Base-by-base conservation (phyloP, 2,329 filamentous ascomycete species). In the Xylaria sp. region DNA sequence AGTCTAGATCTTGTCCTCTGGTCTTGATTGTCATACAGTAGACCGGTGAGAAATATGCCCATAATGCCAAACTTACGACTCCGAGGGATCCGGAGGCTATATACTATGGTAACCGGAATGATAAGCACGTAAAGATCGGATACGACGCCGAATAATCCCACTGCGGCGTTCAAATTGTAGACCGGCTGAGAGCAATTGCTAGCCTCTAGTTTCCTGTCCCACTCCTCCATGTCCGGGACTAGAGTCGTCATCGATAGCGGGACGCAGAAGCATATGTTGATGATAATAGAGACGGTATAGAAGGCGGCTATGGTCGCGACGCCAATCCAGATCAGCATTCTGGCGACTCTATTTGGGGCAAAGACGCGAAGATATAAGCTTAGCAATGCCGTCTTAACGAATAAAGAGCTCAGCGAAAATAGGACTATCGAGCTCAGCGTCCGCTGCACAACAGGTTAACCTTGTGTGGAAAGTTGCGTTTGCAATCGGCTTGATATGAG, bases 41-140 rank as follows among this genome's bases (percentile, higher is more conserved):
- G 32, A n/a, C 74, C 74, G 0, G 70, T 74, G 12, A 75, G 63
- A 51, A 75, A 75, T 13, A 75, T 70, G 13, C 46, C 68, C 28
- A 68, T 46, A 5, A 75, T 67, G n/a, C 68, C 70, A 46, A 73
- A 23, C 44, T 74, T 74, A 10, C 63, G 46, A 13, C 51, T 68
- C 2, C 51, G 59, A 41, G 69, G 63, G 12, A 75, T 61, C n/a
- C 55, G 64, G 15, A 75, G 10, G 10, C 63, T 65, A 25, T 67
- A 60, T 7, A 72, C 66, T 56, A 74, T 68, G 65, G 59, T 62
- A 3, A 74, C 61, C 0, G 74, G 74, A 15, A 75, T 69, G 15
- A 65, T 34, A 6, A 75, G 68, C n/a, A 75, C 55, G n/a, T 74
- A 75, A 41, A 75, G 63, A 60, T 75, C 73, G 1, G 73, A 71